Evolutionary conservation across 495 filamentous ascomycete species (phyloP).

Genomic region (Saxispiralis lemnorum): DNA sequence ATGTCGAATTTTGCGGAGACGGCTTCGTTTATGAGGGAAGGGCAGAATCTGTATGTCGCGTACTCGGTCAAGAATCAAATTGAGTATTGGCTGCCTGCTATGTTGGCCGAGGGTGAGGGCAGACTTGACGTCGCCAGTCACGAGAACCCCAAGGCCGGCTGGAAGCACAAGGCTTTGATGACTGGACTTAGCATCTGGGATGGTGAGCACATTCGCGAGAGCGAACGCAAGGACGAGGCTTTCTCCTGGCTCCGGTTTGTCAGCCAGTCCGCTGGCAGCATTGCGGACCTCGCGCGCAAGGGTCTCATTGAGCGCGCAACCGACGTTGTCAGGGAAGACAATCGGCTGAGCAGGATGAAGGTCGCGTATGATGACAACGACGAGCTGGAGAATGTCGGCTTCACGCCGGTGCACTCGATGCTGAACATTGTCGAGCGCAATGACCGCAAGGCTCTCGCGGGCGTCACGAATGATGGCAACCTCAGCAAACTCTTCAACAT

Average conservation of each 20-base stretch:
- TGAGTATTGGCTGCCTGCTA: slow-evolving; percentile 60
- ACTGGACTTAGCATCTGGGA: slow-evolving; percentile 82
- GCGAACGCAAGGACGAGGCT: slow-evolving; percentile 34
- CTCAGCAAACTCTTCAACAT: slow-evolving; percentile 65
- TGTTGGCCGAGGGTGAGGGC: slow-evolving; percentile 60
- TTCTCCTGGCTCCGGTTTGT: slow-evolving; percentile 89
- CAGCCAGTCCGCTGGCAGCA: slow-evolving; percentile 57
- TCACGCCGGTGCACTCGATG: slow-evolving; percentile 56
- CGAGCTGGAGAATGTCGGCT: slow-evolving; percentile 32
- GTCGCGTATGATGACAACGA: slow-evolving; percentile 51
- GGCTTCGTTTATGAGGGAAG: slow-evolving; percentile 83
- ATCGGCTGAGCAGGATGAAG: slow-evolving; percentile 29
- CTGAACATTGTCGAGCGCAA: slow-evolving; percentile 61
- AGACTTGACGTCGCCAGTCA: slow-evolving; percentile 59
- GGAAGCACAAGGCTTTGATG: slow-evolving; percentile 50
- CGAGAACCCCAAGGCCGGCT: slow-evolving; percentile 58
- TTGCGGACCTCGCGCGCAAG: slow-evolving; percentile 44
- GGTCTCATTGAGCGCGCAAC: slow-evolving; percentile 48
- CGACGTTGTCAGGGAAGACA: slow-evolving; percentile 29
- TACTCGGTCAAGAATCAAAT: slow-evolving; percentile 82
- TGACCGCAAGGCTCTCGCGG: slow-evolving; percentile 45
- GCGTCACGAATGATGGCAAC: slow-evolving; percentile 55
- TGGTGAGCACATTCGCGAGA: slow-evolving; percentile 54
- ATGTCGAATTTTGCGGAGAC: slow-evolving; percentile 78
- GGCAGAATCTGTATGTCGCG: slow-evolving; percentile 53